These are phyloP conservation scores for Penicillium sp. DNA, from an alignment of 2,329 filamentous ascomycete genomes.

Conservation along the genomic window DNA sequence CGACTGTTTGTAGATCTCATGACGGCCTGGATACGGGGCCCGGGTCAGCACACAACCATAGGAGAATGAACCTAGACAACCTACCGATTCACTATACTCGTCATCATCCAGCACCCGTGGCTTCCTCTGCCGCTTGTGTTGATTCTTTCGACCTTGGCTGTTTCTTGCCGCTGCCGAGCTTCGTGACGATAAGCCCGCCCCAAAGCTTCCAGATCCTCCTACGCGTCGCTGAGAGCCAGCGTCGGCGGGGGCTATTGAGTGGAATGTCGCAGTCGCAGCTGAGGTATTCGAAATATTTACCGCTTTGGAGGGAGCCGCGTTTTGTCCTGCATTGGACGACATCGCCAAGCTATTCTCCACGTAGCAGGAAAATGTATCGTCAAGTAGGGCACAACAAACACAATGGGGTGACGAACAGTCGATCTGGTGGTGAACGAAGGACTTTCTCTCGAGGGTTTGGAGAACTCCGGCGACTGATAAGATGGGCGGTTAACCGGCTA, in stretches of 20 bases:
- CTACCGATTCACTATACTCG: constrained; percentile 75
- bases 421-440: no score
- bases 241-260: constrained; percentile 34
- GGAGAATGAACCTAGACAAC: constrained; percentile 30
- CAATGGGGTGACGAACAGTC: no score
- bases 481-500: constrained; percentile 11
- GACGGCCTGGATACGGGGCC: constrained; percentile 49
- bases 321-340: constrained; percentile 42
- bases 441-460: background rate
- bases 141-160: constrained; percentile 71
- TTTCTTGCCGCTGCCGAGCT: constrained; percentile 55
- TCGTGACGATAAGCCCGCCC: constrained; percentile 40
- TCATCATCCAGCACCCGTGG: constrained; percentile 77
- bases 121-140: constrained; percentile 77
- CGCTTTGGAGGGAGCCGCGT: constrained; percentile 39
- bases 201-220: constrained; percentile 43
- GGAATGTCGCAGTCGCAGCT: constrained; percentile 32
- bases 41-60: constrained; percentile 15
- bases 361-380: background rate
- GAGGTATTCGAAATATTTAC: constrained; percentile 37
- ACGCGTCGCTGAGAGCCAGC: constrained; percentile 40
- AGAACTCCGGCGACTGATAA: constrained; percentile 13
- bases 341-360: constrained; percentile 30
- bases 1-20: constrained; percentile 66
- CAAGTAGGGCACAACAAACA: background rate